Evolutionary conservation across 129 eudicot species (phyloP).

Genomic region (Lactuca sativa): DNA sequence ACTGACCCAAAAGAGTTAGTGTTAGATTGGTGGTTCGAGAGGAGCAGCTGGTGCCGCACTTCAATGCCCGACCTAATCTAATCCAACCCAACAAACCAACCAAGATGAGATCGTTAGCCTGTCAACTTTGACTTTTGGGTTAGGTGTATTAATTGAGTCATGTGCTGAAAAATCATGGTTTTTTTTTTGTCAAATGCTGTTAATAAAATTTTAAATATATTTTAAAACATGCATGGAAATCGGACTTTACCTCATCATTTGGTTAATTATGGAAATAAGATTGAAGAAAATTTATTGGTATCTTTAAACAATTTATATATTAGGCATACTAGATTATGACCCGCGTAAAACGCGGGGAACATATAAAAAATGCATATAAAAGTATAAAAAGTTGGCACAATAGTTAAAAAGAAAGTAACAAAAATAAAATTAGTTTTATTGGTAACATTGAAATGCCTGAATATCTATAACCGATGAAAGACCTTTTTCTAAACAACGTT

Average conservation of each 20-base stretch:
- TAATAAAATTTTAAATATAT: neutral
- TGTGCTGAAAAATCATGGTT: slow-evolving; percentile 23
- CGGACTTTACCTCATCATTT: neutral
- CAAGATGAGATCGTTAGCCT: neutral
- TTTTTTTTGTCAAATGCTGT: neutral
- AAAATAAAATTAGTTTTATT: too few species aligned
- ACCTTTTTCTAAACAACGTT: too few species aligned
- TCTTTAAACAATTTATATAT: too few species aligned
- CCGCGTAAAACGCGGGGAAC: too few species aligned
- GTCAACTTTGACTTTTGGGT: slow-evolving; percentile 27
- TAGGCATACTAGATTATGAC: too few species aligned
- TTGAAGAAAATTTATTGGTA: too few species aligned
- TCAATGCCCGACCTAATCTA: slow-evolving; percentile 20
- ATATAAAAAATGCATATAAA: too few species aligned
- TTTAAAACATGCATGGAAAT: neutral
- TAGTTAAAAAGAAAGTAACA: too few species aligned
- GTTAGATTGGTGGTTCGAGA: slow-evolving; percentile 5
- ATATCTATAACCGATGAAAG: too few species aligned
- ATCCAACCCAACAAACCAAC: neutral
- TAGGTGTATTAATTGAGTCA: slow-evolving; percentile 15
- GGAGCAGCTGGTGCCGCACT: slow-evolving; percentile 25
- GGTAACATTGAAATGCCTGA: too few species aligned
- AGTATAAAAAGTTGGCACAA: too few species aligned
- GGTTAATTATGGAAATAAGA: neutral
- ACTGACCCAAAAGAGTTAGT: too few species aligned